These are phyloP conservation scores for Trichoderma afroharzianum DNA, from an alignment of 2,329 filamentous ascomycete species.

Conservation along the genomic window DNA sequence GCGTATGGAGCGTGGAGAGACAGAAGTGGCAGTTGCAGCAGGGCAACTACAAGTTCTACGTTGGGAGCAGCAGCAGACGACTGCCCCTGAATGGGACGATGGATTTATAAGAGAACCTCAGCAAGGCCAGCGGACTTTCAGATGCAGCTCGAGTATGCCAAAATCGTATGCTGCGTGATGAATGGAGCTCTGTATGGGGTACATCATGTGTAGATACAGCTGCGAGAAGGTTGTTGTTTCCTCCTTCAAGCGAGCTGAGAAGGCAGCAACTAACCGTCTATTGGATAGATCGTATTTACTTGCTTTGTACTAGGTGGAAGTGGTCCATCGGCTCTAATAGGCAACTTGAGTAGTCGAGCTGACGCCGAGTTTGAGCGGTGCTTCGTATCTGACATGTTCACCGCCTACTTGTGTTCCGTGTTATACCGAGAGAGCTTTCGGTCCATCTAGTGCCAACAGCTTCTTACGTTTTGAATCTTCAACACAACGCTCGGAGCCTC, in stretches of 20 bases:
- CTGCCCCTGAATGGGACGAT: constrained; percentile 38
- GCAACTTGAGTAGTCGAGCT: neutral
- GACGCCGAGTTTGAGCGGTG: neutral
- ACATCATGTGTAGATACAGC: neutral
- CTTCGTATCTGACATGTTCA: neutral
- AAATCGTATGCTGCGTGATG: neutral
- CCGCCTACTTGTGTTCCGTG: neutral
- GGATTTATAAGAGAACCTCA: neutral
- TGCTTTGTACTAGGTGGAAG: neutral
- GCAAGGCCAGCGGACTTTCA: neutral
- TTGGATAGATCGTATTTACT: neutral
- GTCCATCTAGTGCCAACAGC: neutral
- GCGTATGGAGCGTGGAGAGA: constrained; percentile 58
- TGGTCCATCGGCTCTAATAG: neutral
- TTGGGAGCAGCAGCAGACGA: constrained; percentile 47
- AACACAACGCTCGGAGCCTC: neutral
- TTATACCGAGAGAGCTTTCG: neutral
- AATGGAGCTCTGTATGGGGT: neutral
- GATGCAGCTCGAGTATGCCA: neutral
- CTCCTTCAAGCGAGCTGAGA: neutral
- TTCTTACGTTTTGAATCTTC: neutral
- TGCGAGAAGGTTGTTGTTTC: neutral
- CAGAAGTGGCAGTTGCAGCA: constrained; percentile 58
- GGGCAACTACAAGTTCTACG: constrained; percentile 42
- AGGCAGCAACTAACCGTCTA: neutral